A percentile compares a stretch with the other conserved stretches of the same genome.
Evolutionary conservation across 139 green algal genomes (phyloP).

Genomic region (Coccomyxa sp.): DNA sequence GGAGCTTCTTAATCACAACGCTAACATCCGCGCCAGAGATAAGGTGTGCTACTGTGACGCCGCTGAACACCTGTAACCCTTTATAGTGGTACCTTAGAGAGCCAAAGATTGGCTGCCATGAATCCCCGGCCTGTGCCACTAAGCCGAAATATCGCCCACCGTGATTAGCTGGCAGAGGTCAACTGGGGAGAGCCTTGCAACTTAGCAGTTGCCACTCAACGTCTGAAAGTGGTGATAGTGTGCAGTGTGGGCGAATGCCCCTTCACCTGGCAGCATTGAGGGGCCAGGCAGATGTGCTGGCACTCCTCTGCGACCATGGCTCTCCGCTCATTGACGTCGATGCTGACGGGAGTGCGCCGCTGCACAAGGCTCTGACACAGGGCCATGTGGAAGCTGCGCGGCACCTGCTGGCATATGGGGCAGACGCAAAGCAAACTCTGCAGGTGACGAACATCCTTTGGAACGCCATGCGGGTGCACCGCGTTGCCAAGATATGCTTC

Average conservation of each 20-base stretch:
- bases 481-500: neutral
- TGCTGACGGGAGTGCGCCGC: neutral
- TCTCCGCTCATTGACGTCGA: neutral
- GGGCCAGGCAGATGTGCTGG: constrained; percentile 3
- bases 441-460: neutral
- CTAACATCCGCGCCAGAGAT: neutral
- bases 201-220: neutral
- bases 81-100: too few relatives aligned
- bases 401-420: neutral
- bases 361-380: neutral
- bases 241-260: neutral
- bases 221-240: too few relatives aligned
- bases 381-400: neutral
- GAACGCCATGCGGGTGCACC: neutral
- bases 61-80: neutral
- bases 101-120: too few relatives aligned
- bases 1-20: neutral
- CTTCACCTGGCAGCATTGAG: constrained; percentile 14
- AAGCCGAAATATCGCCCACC: too few relatives aligned
- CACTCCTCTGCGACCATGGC: neutral
- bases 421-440: neutral
- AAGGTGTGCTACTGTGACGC: neutral
- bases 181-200: neutral
- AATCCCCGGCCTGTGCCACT: too few relatives aligned
- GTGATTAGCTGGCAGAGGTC: neutral